Conservation (phyloP, 345 rosid genomes). For the Cardamine occulta region DNA sequence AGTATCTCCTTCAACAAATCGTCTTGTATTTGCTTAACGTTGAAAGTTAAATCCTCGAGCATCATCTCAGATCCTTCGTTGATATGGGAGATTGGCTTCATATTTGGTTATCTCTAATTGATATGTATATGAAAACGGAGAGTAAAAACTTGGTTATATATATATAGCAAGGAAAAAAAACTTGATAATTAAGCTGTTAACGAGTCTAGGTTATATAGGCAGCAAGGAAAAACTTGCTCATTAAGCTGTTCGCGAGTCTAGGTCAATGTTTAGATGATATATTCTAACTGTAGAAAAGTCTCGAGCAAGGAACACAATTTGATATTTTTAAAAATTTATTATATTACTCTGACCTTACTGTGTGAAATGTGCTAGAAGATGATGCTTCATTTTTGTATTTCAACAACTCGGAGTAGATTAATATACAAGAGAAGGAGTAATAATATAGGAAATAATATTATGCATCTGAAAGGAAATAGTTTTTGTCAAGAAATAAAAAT, state of each 20-base stretch:
- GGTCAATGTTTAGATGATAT: conserved; percentile 28
- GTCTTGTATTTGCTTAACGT: conserved; percentile 59
- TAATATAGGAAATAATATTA: not conserved
- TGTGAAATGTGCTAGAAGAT: conserved; percentile 18
- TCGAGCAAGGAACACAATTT: conserved; percentile 5
- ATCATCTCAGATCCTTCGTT: conserved; percentile 48
- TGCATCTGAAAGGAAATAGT: not conserved
- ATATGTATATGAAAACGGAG: not conserved
- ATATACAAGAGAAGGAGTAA: not conserved
- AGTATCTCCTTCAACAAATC: conserved; percentile 59
- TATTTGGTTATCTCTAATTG: conserved; percentile 30
- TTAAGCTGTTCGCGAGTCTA: too few relatives aligned
- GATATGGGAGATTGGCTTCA: conserved; percentile 24
- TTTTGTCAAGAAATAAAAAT: not conserved
- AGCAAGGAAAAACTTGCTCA: conserved; percentile 15
- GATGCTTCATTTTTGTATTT: not conserved
- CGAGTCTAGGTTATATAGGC: conserved; percentile 20
- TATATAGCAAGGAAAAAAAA: conserved; percentile 26
- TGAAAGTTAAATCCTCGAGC: conserved; percentile 63
- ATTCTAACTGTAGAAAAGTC: conserved; percentile 17
- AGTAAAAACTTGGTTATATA: conserved; percentile 24
- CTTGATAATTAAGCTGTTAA: not conserved
- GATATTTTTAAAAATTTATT: not conserved
- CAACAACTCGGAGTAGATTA: not conserved
- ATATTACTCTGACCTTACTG: conserved; percentile 14